phyloP scores from a whole-genome alignment of 2,329 filamentous ascomycete genomes.

The Alternaria sp. region DNA sequence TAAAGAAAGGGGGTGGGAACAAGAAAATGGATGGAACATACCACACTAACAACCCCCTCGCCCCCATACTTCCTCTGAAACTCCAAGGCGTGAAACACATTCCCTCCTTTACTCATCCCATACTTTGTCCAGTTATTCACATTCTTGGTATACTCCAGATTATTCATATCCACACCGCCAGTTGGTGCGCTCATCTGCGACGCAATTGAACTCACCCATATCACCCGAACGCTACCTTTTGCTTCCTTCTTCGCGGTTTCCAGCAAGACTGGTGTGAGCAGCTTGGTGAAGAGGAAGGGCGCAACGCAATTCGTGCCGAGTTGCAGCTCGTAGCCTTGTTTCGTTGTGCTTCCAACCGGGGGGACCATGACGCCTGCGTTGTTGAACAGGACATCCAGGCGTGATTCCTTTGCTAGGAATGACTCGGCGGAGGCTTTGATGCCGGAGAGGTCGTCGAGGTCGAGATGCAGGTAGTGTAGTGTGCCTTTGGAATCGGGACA shows the following conservation, averaged over 20 bases:
- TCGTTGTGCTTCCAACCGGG: conserved; percentile 15
- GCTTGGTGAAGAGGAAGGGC: conserved; percentile 46
- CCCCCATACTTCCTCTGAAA: conserved; percentile 18
- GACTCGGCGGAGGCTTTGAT: conserved; percentile 31
- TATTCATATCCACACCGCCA: conserved; percentile 24
- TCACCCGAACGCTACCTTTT: conserved; percentile 39
- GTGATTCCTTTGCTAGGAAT: conserved; percentile 46
- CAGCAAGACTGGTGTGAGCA: conserved; percentile 36
- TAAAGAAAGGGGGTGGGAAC: neutral
- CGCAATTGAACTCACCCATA: conserved; percentile 33
- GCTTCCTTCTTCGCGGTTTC: conserved; percentile 4
- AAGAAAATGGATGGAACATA: conserved; percentile 1
- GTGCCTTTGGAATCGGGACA: neutral
- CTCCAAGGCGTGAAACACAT: conserved; percentile 34
- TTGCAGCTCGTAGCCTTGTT: conserved; percentile 29
- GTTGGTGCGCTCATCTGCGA: conserved; percentile 15
- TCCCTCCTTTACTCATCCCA: conserved; percentile 34
- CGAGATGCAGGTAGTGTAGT: neutral
- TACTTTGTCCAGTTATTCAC: conserved; percentile 21
- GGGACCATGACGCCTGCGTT: conserved; percentile 36
- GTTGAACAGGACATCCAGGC: conserved; percentile 50
- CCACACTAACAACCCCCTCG: conserved; percentile 29
- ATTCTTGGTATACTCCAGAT: conserved; percentile 21
- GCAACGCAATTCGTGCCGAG: conserved; percentile 50
- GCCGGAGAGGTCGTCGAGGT: neutral